A percentile compares a stretch with the other conserved stretches of the same genome.
phyloP scores from a whole-genome alignment of 1,139 yeast genomes.

The Lodderomyces theae region DNA sequence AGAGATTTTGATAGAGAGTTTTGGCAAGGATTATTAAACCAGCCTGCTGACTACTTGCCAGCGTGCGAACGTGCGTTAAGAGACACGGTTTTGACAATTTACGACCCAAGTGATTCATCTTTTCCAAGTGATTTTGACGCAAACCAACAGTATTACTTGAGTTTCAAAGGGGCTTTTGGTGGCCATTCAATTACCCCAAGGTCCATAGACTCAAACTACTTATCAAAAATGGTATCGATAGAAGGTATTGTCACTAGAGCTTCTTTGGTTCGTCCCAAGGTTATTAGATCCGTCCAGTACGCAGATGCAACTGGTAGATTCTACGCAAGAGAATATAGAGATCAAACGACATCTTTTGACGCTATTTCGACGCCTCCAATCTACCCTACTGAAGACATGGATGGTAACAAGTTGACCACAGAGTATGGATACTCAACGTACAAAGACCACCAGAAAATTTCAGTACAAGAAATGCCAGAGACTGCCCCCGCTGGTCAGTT shows the following conservation, averaged over 20 bases:
- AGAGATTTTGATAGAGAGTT: constrained; percentile 77
- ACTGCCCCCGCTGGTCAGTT: constrained; percentile 97
- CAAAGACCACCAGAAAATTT: constrained; percentile 88
- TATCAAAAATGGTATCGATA: constrained; percentile 80
- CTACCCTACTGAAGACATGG: constrained; percentile 91
- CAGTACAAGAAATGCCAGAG: constrained; percentile 98
- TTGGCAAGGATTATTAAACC: constrained; percentile 73
- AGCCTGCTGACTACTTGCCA: constrained; percentile 84
- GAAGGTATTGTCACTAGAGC: constrained; percentile 97
- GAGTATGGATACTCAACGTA: constrained; percentile 94
- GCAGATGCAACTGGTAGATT: constrained; percentile 82
- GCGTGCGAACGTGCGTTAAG: constrained; percentile 86
- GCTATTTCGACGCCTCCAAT: constrained; percentile 83
- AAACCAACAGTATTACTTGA: constrained; percentile 68
- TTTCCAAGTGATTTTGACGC: constrained; percentile 50
- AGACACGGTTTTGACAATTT: constrained; percentile 72
- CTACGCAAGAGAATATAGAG: constrained; percentile 89
- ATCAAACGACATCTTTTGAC: constrained; percentile 87
- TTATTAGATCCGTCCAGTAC: constrained; percentile 89
- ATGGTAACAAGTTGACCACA: constrained; percentile 82
- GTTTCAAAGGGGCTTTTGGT: constrained; percentile 92
- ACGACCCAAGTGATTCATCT: constrained; percentile 53
- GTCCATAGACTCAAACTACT: constrained; percentile 70
- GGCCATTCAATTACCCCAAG: constrained; percentile 85
- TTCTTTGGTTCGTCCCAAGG: constrained; percentile 88